Percentiles rank a stretch among this genome's conserved stretches.
Evolutionary conservation across 352 stramenopile species (phyloP).

Genomic region (Phytophthora palmivora): DNA sequence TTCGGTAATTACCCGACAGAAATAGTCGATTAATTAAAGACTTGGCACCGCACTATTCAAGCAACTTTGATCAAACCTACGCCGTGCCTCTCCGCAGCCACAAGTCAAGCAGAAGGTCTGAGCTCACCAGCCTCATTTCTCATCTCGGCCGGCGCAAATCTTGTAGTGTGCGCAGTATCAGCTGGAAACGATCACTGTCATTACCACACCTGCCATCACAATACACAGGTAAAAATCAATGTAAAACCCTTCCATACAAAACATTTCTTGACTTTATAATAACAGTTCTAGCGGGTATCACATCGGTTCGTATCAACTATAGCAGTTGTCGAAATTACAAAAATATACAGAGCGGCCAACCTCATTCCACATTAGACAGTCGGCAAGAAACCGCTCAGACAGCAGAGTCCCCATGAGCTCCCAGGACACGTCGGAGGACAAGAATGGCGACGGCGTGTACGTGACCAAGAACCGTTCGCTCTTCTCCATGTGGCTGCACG

Average conservation of each 20-base stretch:
- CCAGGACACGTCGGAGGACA: slow-evolving; percentile 31
- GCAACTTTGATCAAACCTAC: neutral
- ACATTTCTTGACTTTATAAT: too few relatives aligned
- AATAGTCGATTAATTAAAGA: neutral
- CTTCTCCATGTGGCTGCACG: slow-evolving; percentile 88
- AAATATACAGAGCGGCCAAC: neutral
- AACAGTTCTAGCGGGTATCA: too few relatives aligned
- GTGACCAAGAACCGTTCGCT: slow-evolving; percentile 87
- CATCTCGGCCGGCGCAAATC: slow-evolving; percentile 23
- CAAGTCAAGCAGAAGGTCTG: slow-evolving; percentile 20
- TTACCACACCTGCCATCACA: slow-evolving; percentile 2
- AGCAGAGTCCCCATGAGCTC: slow-evolving; percentile 24
- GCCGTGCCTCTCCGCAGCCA: slow-evolving; percentile 5
- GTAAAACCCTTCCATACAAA: neutral
- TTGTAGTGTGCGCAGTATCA: neutral
- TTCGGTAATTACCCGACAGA: slow-evolving; percentile 5
- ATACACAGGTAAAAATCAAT: neutral
- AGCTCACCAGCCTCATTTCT: slow-evolving; percentile 21
- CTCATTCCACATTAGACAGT: slow-evolving; percentile 15
- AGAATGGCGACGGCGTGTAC: slow-evolving; percentile 75
- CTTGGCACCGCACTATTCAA: neutral
- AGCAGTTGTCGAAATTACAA: neutral
- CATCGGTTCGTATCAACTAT: slow-evolving; percentile 4
- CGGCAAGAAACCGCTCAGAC: slow-evolving; percentile 35
- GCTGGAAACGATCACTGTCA: neutral